Percentiles rank a stretch among this genome's conserved stretches.
phyloP scores from a whole-genome alignment of 2,329 filamentous ascomycete genomes.

The Teratosphaeria pseudoeucalypti region DNA sequence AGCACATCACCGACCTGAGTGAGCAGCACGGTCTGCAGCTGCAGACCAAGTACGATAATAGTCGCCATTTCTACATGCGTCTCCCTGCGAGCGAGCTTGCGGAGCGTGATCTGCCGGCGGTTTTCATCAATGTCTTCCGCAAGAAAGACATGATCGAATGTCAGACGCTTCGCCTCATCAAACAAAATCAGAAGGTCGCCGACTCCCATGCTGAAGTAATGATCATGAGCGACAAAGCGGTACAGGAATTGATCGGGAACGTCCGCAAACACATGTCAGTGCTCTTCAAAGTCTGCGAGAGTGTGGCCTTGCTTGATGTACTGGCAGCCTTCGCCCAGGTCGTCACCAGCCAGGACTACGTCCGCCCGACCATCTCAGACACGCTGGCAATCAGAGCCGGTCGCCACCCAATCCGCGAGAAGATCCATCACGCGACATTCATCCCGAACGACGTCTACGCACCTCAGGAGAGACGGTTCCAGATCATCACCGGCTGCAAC shows the following conservation, averaged over 20 bases:
- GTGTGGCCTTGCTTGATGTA: constrained; percentile 69
- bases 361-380: constrained; percentile 57
- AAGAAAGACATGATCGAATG: constrained; percentile 74
- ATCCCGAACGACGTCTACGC: constrained; percentile 88
- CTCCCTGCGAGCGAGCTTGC: constrained; percentile 55
- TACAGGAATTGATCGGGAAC: constrained; percentile 61
- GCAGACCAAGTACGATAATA: constrained; percentile 64
- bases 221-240: constrained; percentile 63
- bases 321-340: constrained; percentile 61
- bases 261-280: constrained; percentile 60
- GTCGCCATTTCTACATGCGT: constrained; percentile 69
- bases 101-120: constrained; percentile 47
- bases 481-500: constrained; percentile 91
- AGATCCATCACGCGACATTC: constrained; percentile 57
- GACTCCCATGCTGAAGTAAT: constrained; percentile 78
- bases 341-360: constrained; percentile 56
- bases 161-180: constrained; percentile 74
- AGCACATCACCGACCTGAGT: constrained; percentile 58
- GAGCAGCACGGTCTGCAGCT: constrained; percentile 48
- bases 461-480: constrained; percentile 68
- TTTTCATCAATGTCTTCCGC: constrained; percentile 66
- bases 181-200: constrained; percentile 62
- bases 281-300: constrained; percentile 77
- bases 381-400: constrained; percentile 63
- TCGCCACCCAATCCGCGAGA: constrained; percentile 70